Evolutionary conservation across 768 basidiomycete species (phyloP).

Genomic region (Termitomyces sp.): DNA sequence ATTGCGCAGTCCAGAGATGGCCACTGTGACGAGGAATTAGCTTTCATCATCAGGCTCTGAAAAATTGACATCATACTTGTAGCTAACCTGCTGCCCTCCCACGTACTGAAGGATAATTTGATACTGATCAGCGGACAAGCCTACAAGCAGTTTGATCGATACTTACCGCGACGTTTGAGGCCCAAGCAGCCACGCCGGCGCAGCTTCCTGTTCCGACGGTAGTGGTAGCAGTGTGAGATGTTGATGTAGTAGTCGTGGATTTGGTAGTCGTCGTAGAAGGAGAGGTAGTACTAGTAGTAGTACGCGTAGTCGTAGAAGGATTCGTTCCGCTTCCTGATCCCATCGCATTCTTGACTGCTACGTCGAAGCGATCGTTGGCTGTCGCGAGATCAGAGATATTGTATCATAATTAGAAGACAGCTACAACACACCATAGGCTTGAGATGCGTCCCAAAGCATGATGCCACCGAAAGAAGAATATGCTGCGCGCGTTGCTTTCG

Average conservation of each 20-base stretch:
- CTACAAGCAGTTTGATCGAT: background rate
- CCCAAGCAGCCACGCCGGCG: conserved; percentile 39
- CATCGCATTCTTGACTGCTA: conserved; percentile 39
- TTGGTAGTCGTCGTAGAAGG: conserved; percentile 16
- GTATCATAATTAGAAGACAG: conserved; percentile 8
- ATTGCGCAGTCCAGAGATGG: conserved; percentile 46
- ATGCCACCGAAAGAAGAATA: conserved; percentile 57
- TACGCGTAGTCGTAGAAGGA: conserved; percentile 16
- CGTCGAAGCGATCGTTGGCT: conserved; percentile 40
- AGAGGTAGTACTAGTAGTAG: conserved; percentile 7
- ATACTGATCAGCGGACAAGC: background rate
- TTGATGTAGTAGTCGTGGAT: conserved; percentile 6
- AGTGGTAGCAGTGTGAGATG: conserved; percentile 9
- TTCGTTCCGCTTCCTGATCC: conserved; percentile 16
- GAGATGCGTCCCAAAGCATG: conserved; percentile 41
- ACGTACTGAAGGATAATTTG: conserved; percentile 30
- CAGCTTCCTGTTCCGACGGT: conserved; percentile 29
- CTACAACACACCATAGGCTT: conserved; percentile 31
- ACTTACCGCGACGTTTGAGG: conserved; percentile 32
- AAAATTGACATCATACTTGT: conserved; percentile 26
- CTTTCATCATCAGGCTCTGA: background rate
- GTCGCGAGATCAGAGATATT: background rate
- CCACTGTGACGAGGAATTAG: conserved; percentile 26
- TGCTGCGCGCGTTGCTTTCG: conserved; percentile 34
- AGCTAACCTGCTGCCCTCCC: conserved; percentile 36